Conservation (phyloP, 495 filamentous ascomycete genomes). For the Penicillium antarcticum region DNA sequence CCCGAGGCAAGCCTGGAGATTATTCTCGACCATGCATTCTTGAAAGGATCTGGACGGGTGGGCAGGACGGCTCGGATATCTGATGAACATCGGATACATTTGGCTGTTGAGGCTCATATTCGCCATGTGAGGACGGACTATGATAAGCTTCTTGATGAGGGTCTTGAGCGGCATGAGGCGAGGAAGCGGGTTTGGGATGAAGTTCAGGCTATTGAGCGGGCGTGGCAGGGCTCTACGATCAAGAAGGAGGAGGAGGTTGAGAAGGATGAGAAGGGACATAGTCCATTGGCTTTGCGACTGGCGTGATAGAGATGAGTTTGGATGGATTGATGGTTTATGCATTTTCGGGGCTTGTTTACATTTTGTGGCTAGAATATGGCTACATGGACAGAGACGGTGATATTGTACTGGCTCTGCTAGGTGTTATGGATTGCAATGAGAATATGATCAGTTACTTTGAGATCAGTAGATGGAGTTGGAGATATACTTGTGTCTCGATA, state of each 20-base stretch:
- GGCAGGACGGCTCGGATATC: slow-evolving; percentile 35
- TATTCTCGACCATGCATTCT: slow-evolving; percentile 44
- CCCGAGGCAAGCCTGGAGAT: slow-evolving; percentile 33
- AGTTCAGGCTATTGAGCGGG: slow-evolving; percentile 24
- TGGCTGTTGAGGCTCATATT: slow-evolving; percentile 52
- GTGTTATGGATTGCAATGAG: neutral
- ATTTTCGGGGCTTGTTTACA: neutral
- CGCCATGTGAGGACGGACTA: slow-evolving; percentile 48
- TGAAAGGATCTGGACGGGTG: slow-evolving; percentile 49
- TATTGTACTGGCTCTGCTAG: neutral
- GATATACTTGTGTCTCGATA: too few species aligned
- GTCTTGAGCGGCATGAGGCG: slow-evolving; percentile 18
- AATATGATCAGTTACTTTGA: too few species aligned
- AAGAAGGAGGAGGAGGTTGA: too few species aligned
- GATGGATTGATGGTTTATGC: neutral
- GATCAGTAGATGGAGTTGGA: too few species aligned
- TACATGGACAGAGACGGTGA: neutral
- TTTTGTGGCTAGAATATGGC: neutral
- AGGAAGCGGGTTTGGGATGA: slow-evolving; percentile 25
- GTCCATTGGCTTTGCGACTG: neutral
- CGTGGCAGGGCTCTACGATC: slow-evolving; percentile 25
- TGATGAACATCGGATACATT: slow-evolving; percentile 34
- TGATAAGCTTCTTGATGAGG: slow-evolving; percentile 34
- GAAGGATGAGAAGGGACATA: neutral
- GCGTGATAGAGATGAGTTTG: neutral